phyloP scores from a whole-genome alignment of 108 stramenopile genomes.

The Parietichytrium sp. region DNA sequence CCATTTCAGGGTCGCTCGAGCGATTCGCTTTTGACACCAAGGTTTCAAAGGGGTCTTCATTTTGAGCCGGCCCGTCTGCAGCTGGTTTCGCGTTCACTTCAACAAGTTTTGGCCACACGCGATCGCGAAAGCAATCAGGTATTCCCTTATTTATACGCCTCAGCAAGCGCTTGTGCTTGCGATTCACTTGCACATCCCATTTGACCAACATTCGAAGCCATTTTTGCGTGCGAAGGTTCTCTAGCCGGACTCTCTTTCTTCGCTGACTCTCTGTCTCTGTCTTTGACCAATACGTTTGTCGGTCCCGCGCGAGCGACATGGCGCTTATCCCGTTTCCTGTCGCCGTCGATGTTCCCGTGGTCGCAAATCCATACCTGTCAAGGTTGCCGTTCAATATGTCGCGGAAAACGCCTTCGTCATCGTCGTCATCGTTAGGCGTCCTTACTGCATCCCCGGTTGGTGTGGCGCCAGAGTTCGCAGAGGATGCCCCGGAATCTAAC shows the following conservation, averaged over 20 bases:
- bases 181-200: constrained; percentile 16
- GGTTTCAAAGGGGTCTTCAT: not conserved
- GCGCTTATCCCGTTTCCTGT: not conserved
- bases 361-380: constrained; percentile 24
- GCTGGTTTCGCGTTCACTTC: not conserved
- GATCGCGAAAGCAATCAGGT: constrained; percentile 11
- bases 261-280: not conserved
- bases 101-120: not conserved
- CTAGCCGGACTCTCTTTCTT: not conserved
- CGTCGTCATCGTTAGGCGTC: not conserved
- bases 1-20: not conserved
- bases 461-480: too few relatives aligned
- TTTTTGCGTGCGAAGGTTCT: constrained; percentile 21
- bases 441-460: too few relatives aligned
- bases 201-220: constrained; percentile 35
- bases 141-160: constrained; percentile 36
- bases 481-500: too few relatives aligned
- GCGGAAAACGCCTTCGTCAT: not conserved
- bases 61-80: not conserved
- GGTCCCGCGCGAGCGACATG: not conserved
- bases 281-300: constrained; percentile 14
- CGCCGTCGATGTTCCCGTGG: not conserved
- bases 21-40: not conserved
- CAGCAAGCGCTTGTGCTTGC: not conserved
- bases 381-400: not conserved